Base-by-base conservation (phyloP, 1,139 yeast species). In the Taphrina flavorubra region DNA sequence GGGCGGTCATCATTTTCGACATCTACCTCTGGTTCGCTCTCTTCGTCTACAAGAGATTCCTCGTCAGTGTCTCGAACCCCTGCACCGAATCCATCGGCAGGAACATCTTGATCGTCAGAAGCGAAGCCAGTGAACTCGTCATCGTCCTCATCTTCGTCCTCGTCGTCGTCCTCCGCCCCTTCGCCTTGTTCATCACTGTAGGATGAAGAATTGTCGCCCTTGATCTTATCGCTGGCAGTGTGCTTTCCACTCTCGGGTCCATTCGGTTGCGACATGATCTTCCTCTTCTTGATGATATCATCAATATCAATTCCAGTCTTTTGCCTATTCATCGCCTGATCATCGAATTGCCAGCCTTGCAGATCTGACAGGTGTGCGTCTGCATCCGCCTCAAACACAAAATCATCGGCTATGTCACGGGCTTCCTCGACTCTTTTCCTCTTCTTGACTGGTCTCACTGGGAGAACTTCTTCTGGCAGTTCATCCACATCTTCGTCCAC, bases 271-370 rank as follows among this genome's bases (percentile, higher is more conserved):
- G 62, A 58, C 25, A 58, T 42, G 14, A 58, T 3, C 31, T 58
- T 71, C 74, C 87, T 88, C 78, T 92, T 84, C 79, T 88, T 86
- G 74, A 92, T 88, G 69, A 92, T 92, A 37, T 87, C 87, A 75
- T 92, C 97, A 73, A 92, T 81, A 79, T 91, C 95, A n/a, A 92
- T 97, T 70, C 69, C 75, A 18, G 72, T 74, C 31, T 76, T 78
- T 31, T 75, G 76, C 44, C 79, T 78, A n/a, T 79, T 70, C 39
- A 71, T 71, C 25, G 71, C 80, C 66, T 82, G 85, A 16, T 83
- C 84, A 57, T 81, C 85, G 76, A 90, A 90, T 73, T 90, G 92
- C 97, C 97, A 92, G 2, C 96, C 97, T 61, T 85, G 86, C 68
- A 88, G 77, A 42, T 83, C 87, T 51, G 82, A 85, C 39, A 85